These are phyloP conservation scores for Cryptococcus wingfieldii DNA, from an alignment of 1,284 basidiomycete species.

Conservation along the genomic window DNA sequence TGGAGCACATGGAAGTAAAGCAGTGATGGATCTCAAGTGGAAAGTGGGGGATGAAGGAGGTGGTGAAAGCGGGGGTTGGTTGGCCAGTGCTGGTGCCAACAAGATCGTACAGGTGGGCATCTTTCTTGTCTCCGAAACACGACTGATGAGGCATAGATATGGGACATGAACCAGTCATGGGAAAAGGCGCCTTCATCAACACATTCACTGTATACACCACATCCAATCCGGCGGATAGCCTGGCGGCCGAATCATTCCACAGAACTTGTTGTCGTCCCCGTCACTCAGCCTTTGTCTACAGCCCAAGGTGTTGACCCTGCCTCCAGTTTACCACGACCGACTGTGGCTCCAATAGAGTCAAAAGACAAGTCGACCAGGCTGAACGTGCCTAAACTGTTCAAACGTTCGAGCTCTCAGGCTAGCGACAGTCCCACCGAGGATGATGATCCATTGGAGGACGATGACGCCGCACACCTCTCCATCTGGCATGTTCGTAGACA, in stretches of 20 bases:
- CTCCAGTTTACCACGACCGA: neutral
- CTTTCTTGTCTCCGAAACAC: conserved; percentile 8
- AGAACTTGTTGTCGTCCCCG: conserved; percentile 58
- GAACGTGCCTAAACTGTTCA: neutral
- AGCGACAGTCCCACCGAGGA: conserved; percentile 5
- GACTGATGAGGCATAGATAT: conserved; percentile 55
- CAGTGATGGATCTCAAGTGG: conserved; percentile 78
- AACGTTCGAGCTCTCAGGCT: neutral
- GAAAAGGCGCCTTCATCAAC: conserved; percentile 54
- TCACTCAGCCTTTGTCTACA: conserved; percentile 19
- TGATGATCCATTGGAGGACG: conserved; percentile 6
- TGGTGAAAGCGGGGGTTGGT: conserved; percentile 60
- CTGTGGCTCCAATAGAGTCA: neutral
- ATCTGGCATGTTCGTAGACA: conserved; percentile 82
- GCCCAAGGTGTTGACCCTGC: conserved; percentile 11
- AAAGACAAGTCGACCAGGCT: too few relatives aligned
- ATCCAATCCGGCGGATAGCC: conserved; percentile 65
- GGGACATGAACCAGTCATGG: conserved; percentile 63
- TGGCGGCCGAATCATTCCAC: conserved; percentile 78
- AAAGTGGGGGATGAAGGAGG: conserved; percentile 32
- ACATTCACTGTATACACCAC: conserved; percentile 70
- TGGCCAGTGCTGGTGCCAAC: conserved; percentile 76
- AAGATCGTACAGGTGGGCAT: conserved; percentile 65
- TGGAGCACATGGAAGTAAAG: conserved; percentile 67
- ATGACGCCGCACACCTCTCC: conserved; percentile 56